Base-by-base conservation (phyloP, 257 asterid genomes). In the Lantana camara region DNA sequence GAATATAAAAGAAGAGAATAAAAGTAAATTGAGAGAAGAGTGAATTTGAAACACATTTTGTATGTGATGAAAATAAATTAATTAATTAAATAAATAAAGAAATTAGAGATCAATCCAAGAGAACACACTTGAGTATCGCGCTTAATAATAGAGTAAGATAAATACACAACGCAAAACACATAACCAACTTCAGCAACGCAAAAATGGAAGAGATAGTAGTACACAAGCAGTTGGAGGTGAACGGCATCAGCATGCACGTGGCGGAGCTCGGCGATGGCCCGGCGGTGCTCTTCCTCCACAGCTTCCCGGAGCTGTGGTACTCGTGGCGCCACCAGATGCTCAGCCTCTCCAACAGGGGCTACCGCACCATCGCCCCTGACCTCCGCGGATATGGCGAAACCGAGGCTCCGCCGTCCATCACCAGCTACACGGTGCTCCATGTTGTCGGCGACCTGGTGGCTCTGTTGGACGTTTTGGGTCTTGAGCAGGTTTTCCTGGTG, bases 291-390 rank as follows among this genome's bases (percentile, higher is more conserved):
- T 69, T 75, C 68, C 40, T 79, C 32, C 84, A 79, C 60, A 81
- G 84, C 45, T 75, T 79, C 55, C 84, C 84, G 0, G 82, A 79
- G 60, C 72, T 79, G 4, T 79, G 81, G 84, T 79, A 75, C 72
- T 75, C 84, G 14, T 79, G 84, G 81, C 81, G 79, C 51, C 82
- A 79, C 79, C 85, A 79, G 24, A 75, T 79, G 68, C 49, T 69
- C 12, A 57, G 60, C 71, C 71, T 75, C 72, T 66, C 85, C 4
- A 24, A 29, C 27, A 67, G 59, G 29, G 85, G 85, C 4, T 79
- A 75, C 68, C 75, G 79, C 17, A 68, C 79, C 21, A 63, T 75
- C n/a, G 82, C 85, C n/a, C n/a, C n/a, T n/a, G n/a, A n/a, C n/a
- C n/a, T n/a, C n/a, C n/a, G n/a, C n/a, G n/a, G n/a, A n/a, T 80